Evolutionary conservation across 768 basidiomycete species (phyloP).

Genomic region (Tylopilus balloui): DNA sequence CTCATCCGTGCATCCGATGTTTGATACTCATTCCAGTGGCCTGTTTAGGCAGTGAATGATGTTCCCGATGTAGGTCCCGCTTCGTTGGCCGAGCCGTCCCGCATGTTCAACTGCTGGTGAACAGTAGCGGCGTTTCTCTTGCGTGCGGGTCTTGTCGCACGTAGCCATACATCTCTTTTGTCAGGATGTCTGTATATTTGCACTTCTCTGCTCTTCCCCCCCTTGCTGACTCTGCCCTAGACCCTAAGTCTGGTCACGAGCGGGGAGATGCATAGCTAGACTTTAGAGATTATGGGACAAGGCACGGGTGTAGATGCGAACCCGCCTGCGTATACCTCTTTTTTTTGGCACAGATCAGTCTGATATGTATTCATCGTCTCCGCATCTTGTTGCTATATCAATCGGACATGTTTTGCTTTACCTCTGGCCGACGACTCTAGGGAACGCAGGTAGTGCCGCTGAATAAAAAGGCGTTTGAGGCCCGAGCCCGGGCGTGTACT

Average conservation of each 20-base stretch:
- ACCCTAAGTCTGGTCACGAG: not conserved
- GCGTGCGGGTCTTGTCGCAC: not conserved
- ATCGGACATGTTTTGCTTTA: not conserved
- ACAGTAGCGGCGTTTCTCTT: not conserved
- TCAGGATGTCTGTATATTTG: constrained; percentile 3
- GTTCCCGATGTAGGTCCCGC: constrained; percentile 7
- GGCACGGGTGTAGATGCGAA: constrained; percentile 1
- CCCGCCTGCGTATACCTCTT: constrained; percentile 5
- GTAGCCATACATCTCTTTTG: not conserved
- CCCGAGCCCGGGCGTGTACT: no score
- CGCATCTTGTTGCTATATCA: not conserved
- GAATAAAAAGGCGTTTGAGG: no score
- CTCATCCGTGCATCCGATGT: not conserved
- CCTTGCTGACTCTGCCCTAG: not conserved
- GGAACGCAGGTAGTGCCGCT: no score
- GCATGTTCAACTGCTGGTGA: not conserved
- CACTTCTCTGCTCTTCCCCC: not conserved
- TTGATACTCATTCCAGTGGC: no score
- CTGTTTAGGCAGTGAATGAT: constrained; percentile 7
- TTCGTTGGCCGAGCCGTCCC: not conserved
- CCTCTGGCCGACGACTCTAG: not conserved
- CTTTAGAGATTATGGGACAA: not conserved
- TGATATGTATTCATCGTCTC: not conserved
- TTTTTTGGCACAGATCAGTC: not conserved
- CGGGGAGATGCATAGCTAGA: not conserved